phyloP scores from a whole-genome alignment of 257 asterid species.

The Leptodermis oblonga region DNA sequence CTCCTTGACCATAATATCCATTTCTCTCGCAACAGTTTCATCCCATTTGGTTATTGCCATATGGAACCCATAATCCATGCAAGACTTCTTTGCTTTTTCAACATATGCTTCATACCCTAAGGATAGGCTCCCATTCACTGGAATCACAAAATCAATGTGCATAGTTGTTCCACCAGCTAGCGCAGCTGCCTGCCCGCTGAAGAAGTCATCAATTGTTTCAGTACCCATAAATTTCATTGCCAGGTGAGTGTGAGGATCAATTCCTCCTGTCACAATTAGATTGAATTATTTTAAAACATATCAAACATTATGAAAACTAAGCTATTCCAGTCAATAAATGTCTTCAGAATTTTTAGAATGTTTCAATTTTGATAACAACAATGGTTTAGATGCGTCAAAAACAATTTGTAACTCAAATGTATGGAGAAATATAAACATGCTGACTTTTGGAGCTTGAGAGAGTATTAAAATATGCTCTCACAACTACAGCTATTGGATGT shows the following conservation, averaged over 20 bases:
- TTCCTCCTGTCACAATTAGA: constrained; percentile 64
- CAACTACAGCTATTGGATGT: not conserved
- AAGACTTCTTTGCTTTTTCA: constrained; percentile 70
- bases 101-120: constrained; percentile 73
- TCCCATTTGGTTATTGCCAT: constrained; percentile 99
- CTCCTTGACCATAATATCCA: constrained; percentile 94
- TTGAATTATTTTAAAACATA: not conserved
- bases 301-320: not conserved
- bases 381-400: not conserved
- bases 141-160: constrained; percentile 96
- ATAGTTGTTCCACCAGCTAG: constrained; percentile 99
- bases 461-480: not conserved
- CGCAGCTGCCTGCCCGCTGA: constrained; percentile 96
- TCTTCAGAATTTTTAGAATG: not conserved
- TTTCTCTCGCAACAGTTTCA: constrained; percentile 70
- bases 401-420: not conserved
- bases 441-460: not conserved
- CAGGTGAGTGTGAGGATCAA: constrained; percentile 98
- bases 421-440: not conserved
- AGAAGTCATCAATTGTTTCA: constrained; percentile 77
- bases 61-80: constrained; percentile 98
- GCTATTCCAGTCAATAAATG: not conserved
- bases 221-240: constrained; percentile 96
- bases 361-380: not conserved
- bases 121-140: constrained; percentile 79